phyloP scores from a whole-genome alignment of 345 rosid genomes.

The Carallia pectinifolia region DNA sequence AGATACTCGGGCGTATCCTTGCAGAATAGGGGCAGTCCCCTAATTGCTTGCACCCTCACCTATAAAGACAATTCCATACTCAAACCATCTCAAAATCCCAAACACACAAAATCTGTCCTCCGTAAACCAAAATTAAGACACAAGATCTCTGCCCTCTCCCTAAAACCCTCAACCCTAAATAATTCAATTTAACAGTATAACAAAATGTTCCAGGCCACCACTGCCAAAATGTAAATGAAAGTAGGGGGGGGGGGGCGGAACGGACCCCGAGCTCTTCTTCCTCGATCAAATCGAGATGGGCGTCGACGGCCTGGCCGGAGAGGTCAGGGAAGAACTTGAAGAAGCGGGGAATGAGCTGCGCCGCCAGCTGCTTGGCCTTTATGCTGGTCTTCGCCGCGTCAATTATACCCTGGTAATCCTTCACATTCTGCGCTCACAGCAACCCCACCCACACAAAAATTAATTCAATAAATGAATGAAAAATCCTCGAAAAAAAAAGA shows the following conservation, averaged over 20 bases:
- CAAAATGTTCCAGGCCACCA: no score
- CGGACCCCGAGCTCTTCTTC: slow-evolving; percentile 91
- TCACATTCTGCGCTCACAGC: slow-evolving; percentile 50
- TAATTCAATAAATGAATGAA: background rate
- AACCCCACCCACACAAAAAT: background rate
- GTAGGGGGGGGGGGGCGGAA: background rate
- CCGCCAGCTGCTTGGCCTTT: slow-evolving; percentile 92
- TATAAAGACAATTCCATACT: slow-evolving; percentile 8
- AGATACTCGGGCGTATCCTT: slow-evolving; percentile 78
- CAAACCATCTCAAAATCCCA: background rate
- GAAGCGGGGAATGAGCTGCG: slow-evolving; percentile 97
- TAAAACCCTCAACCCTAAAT: no score
- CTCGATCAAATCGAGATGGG: slow-evolving; percentile 86
- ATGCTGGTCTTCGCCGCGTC: slow-evolving; percentile 68
- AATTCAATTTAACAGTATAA: no score
- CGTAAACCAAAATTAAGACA: no score
- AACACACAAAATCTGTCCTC: no score
- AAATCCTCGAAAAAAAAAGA: slow-evolving; percentile 23
- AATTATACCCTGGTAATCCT: slow-evolving; percentile 84
- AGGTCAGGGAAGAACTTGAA: slow-evolving; percentile 93
- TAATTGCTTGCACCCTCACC: slow-evolving; percentile 98
- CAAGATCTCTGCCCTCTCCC: no score
- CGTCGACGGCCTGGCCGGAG: slow-evolving; percentile 59
- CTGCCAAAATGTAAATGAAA: background rate
- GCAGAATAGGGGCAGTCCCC: slow-evolving; percentile 94